Base-by-base conservation (phyloP, 1,139 yeast species). In the Arxiozyma bovina region DNA sequence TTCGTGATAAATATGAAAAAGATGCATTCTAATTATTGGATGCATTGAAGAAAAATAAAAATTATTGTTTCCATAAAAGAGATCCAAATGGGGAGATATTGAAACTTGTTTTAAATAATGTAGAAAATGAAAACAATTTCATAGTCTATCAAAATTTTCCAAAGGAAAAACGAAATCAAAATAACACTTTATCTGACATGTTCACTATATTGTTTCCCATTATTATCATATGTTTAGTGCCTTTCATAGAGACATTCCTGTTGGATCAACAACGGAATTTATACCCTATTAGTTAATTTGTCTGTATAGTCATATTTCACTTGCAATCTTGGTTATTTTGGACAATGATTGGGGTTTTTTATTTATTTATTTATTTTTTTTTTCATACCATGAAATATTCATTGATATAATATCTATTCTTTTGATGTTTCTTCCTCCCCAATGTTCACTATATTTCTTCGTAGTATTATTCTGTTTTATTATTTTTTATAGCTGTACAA, bases 1-100 rank as follows among this genome's bases (percentile, higher is more conserved):
- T 88, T 45, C 91, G 71, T 64, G 98, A 91, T 70, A 91, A 86
- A 70, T 87, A 96, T 0, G 99, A 98, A 1, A 64, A 78, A n/a
- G 97, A 91, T 70, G 97, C 98, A 20, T 42, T 43, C 27, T 47
- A 20, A n/a, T 3, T 47, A 7, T 18, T 42, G 6, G 43, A 34
- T 15, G 7, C 15, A 11, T 15, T 7, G 25, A 21, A 30, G 17
- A 21, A 34, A 42, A 38, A 21, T 15, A 42, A 21, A 40, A n/a
- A 50, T 6, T 4, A 8, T 12, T 20, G 18, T 20, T 41, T 23
- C 25, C 40, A 50, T 34, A 83, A 85, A 9, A 79, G 77, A 11
- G 75, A 72, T 20, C 69, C 69, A 12, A 60, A 64, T 43, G 68
- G 64, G n/a, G 64, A 64, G 50, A 56, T 67, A 42, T 65, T 78